Percentiles rank a stretch among this genome's conserved stretches.
phyloP scores from a whole-genome alignment of 2,329 filamentous ascomycete species.

The Remersonia thermophila region DNA sequence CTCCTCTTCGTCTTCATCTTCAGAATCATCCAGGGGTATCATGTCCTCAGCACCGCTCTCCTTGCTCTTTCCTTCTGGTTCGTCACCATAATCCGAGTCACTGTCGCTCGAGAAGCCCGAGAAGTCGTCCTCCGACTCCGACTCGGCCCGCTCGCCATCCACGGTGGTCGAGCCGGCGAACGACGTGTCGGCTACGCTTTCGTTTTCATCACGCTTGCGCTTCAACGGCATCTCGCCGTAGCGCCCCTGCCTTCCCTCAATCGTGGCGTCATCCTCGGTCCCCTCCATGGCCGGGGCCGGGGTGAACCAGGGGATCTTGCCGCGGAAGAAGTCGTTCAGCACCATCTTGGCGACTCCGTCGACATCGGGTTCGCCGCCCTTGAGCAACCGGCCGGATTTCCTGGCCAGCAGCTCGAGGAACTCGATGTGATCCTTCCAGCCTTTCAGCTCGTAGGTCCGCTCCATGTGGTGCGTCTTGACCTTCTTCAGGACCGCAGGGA shows the following conservation, averaged over 20 bases:
- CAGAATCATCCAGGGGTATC: conserved; percentile 30
- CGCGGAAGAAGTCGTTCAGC: conserved; percentile 87
- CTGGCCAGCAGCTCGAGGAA: conserved; percentile 80
- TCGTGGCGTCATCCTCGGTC: conserved; percentile 35
- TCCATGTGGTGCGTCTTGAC: conserved; percentile 84
- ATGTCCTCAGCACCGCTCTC: conserved; percentile 32
- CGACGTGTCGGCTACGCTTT: conserved; percentile 29
- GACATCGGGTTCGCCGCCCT: conserved; percentile 87
- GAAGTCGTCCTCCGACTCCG: conserved; percentile 28
- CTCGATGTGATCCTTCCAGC: conserved; percentile 63
- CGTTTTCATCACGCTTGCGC: conserved; percentile 50
- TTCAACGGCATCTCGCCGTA: conserved; percentile 81
- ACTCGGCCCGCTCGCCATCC: conserved; percentile 1
- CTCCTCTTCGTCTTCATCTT: conserved; percentile 25
- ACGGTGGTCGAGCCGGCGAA: conserved; percentile 16
- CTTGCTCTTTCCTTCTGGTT: conserved; percentile 19
- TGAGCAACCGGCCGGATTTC: conserved; percentile 75
- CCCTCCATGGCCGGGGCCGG: conserved; percentile 52
- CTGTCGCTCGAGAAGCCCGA: conserved; percentile 36
- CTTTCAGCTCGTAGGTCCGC: conserved; percentile 79
- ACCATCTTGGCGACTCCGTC: conserved; percentile 96
- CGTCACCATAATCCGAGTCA: conserved; percentile 19
- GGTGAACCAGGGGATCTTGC: conserved; percentile 94
- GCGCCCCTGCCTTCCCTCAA: conserved; percentile 63
- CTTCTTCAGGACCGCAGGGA: conserved; percentile 64